A percentile compares a stretch with the other conserved stretches of the same genome.
Conservation (phyloP, 176 grass and related monocot genomes). For the Themeda triandra region DNA sequence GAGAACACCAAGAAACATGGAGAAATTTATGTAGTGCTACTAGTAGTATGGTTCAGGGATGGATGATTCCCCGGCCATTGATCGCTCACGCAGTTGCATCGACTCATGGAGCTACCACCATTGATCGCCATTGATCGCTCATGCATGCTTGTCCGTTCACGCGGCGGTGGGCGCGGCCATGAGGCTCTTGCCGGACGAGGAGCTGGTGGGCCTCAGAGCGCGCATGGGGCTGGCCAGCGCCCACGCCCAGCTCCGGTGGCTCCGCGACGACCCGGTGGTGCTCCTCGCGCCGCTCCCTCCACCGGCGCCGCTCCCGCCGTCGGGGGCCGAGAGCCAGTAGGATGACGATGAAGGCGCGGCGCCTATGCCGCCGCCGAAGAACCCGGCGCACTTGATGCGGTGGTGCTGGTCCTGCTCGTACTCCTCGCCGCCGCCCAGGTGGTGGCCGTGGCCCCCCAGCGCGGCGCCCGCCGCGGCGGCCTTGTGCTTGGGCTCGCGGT, state of each 20-base stretch:
- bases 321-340: slow-evolving; percentile 71
- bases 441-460: slow-evolving; percentile 22
- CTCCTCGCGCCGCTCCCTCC: not conserved
- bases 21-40: not conserved
- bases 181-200: slow-evolving; percentile 61
- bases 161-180: slow-evolving; percentile 33
- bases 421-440: slow-evolving; percentile 27
- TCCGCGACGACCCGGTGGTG: slow-evolving; percentile 10
- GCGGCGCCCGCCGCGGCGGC: not conserved
- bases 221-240: slow-evolving; percentile 92
- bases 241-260: slow-evolving; percentile 74
- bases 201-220: slow-evolving; percentile 61
- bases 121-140: too few relatives aligned
- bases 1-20: not conserved
- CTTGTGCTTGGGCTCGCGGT: slow-evolving; percentile 77
- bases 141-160: slow-evolving; percentile 8
- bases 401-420: slow-evolving; percentile 39
- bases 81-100: not conserved
- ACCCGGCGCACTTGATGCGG: slow-evolving; percentile 70
- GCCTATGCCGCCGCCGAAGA: slow-evolving; percentile 65
- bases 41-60: not conserved
- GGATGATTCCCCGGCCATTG: slow-evolving; percentile 16
- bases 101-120: not conserved
- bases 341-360: slow-evolving; percentile 47
- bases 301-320: slow-evolving; percentile 10